Evolutionary conservation across 192 early-diverging fungal genomes (phyloP), one percentile per base, ranked within the genome.

Genomic region (Backusella liffmaniae): DNA sequence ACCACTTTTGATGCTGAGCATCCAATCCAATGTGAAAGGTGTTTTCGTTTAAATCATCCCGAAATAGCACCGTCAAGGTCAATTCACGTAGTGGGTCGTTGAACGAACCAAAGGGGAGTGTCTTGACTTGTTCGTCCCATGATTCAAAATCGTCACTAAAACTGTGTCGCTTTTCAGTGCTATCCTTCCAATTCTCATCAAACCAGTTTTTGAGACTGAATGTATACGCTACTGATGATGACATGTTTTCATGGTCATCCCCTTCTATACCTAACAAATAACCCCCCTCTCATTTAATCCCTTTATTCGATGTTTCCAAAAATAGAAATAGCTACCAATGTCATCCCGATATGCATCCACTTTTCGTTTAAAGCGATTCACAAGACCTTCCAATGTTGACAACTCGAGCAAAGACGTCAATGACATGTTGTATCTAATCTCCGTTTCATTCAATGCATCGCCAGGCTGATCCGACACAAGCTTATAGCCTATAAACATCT

Each of bases 201-300:
- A 81, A 79, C 85, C 79, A 86, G 74, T 88, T 88, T n/a, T 83
- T 80, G 6, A 89, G 70, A 75, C 84, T 80, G 49, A 88, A 89
- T 37, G 83, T 83, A 66, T 88, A 86, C 6, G 86, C 68, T 0
- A 81, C 83, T 0, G 84, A 72, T 4, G 51, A 10, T 8, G 8
- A 9, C 1, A 12, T 74, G 70, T 23, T 44, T 12, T 44, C 15
- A 7, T 39, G 21, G 32, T 3, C 29, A 32, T 39, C 41, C 34
- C 21, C 36, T 42, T 18, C 15, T 15, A 18, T n/a, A 9, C 30
- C 23, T 62, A 66, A 74, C 5, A 70, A 30, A 84, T 69, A n/a
- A 35, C 51, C 2, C 76, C 66, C 2, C 75, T n/a, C n/a, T n/a
- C 62, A 26, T 26, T 26, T 26, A 26, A 26, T 30, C 30, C 0